phyloP scores from a whole-genome alignment of 73 alveolate genomes.

The Paramecium pentaurelia region DNA sequence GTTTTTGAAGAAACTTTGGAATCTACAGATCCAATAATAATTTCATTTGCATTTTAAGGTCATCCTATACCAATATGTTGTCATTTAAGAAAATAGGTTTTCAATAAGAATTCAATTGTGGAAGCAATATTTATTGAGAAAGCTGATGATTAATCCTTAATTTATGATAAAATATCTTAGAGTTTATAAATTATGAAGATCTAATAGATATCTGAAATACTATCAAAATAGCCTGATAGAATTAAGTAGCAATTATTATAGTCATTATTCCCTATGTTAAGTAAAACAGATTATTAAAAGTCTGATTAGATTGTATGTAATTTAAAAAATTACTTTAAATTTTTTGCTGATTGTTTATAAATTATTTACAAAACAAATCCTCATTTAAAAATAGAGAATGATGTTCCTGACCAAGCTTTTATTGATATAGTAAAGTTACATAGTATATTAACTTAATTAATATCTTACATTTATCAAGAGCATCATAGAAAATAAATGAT shows the following conservation, averaged over 20 bases:
- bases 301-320: not conserved
- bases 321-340: not conserved
- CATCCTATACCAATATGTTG: not conserved
- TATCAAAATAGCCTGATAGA: not conserved
- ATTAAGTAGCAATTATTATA: not conserved
- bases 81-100: not conserved
- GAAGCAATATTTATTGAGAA: slow-evolving; percentile 2
- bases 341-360: not conserved
- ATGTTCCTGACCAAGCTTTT: not conserved
- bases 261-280: not conserved
- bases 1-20: not conserved
- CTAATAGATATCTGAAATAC: not conserved
- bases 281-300: not conserved
- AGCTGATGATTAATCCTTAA: not conserved
- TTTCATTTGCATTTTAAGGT: slow-evolving; percentile 1
- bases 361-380: not conserved
- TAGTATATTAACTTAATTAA: not conserved
- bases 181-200: not conserved
- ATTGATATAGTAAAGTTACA: slow-evolving; percentile 11
- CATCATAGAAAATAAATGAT: not conserved
- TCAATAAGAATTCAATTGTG: not conserved
- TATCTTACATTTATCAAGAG: not conserved
- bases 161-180: not conserved
- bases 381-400: not conserved
- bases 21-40: not conserved